phyloP scores from a whole-genome alignment of 345 rosid species.

The Lumnitzera littorea region DNA sequence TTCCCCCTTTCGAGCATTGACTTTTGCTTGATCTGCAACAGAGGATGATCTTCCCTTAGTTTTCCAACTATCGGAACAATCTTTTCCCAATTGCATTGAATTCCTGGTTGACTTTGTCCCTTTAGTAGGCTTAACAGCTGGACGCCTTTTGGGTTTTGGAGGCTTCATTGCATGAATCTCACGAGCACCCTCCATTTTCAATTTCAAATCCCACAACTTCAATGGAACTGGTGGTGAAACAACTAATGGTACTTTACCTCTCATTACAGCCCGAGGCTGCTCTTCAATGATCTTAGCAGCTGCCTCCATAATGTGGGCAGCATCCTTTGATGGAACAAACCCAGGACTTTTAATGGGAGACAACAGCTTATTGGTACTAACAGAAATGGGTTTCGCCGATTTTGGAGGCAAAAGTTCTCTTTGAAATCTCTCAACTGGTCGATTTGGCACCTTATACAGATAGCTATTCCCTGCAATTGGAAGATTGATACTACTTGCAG shows the following conservation, averaged over 20 bases:
- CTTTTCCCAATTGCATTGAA: slow-evolving; percentile 17
- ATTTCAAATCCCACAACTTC: slow-evolving; percentile 66
- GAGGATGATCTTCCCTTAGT: slow-evolving; percentile 37
- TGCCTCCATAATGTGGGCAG: slow-evolving; percentile 62
- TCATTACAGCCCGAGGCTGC: slow-evolving; percentile 40
- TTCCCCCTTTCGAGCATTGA: slow-evolving; percentile 35
- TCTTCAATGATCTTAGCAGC: slow-evolving; percentile 79
- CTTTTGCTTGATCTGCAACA: slow-evolving; percentile 35
- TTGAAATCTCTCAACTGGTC: slow-evolving; percentile 69
- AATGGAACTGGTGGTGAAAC: slow-evolving; percentile 57
- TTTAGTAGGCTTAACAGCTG: slow-evolving; percentile 18
- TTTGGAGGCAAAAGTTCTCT: slow-evolving; percentile 71
- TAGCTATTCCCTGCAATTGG: slow-evolving; percentile 26
- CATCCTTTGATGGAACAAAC: slow-evolving; percentile 39
- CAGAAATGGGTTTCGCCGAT: slow-evolving; percentile 57
- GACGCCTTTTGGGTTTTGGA: slow-evolving; percentile 22
- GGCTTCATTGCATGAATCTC: slow-evolving; percentile 25
- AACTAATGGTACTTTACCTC: slow-evolving; percentile 30
- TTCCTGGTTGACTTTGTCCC: slow-evolving; percentile 23
- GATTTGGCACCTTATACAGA: slow-evolving; percentile 26
- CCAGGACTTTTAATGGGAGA: slow-evolving; percentile 75
- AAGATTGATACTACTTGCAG: slow-evolving; percentile 6
- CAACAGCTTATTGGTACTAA: slow-evolving; percentile 55
- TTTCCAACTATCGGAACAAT: slow-evolving; percentile 26
- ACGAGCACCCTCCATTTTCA: slow-evolving; percentile 62